Percentiles rank a stretch among this genome's conserved stretches.
Conservation (phyloP, 129 eudicot species). For the Tanacetum coccineum region DNA sequence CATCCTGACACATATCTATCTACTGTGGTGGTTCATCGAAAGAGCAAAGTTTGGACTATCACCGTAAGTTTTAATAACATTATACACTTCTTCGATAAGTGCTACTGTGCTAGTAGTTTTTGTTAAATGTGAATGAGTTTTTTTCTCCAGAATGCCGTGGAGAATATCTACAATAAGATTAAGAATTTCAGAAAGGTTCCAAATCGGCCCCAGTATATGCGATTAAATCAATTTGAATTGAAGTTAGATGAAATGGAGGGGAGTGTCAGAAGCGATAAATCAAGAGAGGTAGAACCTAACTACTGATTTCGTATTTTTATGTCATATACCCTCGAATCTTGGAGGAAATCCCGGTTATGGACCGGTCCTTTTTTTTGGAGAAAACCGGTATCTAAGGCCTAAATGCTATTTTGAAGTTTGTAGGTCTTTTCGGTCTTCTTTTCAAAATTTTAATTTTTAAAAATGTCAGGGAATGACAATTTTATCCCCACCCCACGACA, state of each 20-base stretch:
- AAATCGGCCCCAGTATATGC: slow-evolving; percentile 25
- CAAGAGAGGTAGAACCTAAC: slow-evolving; percentile 43
- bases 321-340: neutral
- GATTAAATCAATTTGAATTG: slow-evolving; percentile 28
- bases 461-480: neutral
- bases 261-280: slow-evolving; percentile 33
- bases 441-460: no score
- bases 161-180: slow-evolving; percentile 31
- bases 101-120: neutral
- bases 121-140: neutral
- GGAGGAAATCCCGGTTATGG: neutral
- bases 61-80: slow-evolving; percentile 34
- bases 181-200: slow-evolving; percentile 19
- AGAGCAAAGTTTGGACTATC: slow-evolving; percentile 39
- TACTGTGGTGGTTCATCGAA: slow-evolving; percentile 50
- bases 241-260: slow-evolving; percentile 31
- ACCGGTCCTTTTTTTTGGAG: neutral
- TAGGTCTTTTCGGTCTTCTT: neutral
- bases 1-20: slow-evolving; percentile 61
- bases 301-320: slow-evolving; percentile 15
- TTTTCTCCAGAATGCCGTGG: slow-evolving; percentile 37
- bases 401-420: neutral
- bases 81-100: neutral
- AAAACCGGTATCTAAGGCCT: neutral
- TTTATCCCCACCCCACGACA: neutral